Evolutionary conservation across 2,329 filamentous ascomycete species (phyloP), one percentile per base, ranked within the genome.

Genomic region (Zymoseptoria pseudotritici): DNA sequence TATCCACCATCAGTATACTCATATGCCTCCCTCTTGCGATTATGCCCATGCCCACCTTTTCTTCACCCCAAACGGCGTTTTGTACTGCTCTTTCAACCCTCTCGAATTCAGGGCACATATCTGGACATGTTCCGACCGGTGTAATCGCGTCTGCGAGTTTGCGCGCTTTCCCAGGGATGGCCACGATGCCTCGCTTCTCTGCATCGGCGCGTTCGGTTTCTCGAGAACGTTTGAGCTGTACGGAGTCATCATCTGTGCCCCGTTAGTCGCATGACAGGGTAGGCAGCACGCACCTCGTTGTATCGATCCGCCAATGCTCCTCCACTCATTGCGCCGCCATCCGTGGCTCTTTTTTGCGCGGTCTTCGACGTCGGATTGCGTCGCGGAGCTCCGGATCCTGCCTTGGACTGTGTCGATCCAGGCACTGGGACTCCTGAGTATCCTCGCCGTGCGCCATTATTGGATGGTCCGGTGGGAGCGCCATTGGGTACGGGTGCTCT

Each of bases 21-120:
- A 61, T 72, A 36, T 53, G 3, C 20, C 36, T 59, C 49, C 13
- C 17, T 26, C 4, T 36, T 22, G 17, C 52, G 62, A 50, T 61
- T 53, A 53, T 62, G 21, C 8, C 52, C 57, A 36, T 50, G 70
- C 74, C 54, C 73, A 85, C 83, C 75, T 79, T 83, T 78, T 87
- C 85, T 61, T 80, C 79, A 58, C 77, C 77, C 72, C 83, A 83
- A 24, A 86, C 80, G 72, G 86, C 84, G 55, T 83, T 82, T 68
- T 86, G 82, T 52, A 82, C 79, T 54, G 86, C 83, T 49, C 85
- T 79, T 65, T 85, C 80, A 51, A 86, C 80, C 51, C 84, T 74
- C 73, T 87, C 85, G 60, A 78, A 85, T 63, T 86, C 82, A 2
- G 85, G 81, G 68, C 85, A 87, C 83, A 87, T 86, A 64, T 83